These are phyloP conservation scores for Fraxinus sp. DNA, from an alignment of 305 asterid species.

Conservation along the genomic window DNA sequence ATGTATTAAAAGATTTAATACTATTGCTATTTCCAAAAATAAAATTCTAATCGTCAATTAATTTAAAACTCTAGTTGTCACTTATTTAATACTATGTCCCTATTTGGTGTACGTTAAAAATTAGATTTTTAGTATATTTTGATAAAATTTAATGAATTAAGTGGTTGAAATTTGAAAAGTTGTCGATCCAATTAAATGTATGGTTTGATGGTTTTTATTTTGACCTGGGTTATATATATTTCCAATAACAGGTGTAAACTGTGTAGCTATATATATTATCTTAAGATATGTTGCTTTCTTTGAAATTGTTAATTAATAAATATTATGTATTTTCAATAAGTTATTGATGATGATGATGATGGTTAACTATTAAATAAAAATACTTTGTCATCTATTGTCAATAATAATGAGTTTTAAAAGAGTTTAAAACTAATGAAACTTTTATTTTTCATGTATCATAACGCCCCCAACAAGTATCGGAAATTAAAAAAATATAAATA, in stretches of 20 bases:
- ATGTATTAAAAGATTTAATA: background rate
- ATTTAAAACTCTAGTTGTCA: background rate
- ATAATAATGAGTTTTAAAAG: background rate
- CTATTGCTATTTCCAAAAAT: background rate
- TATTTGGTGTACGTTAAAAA: background rate
- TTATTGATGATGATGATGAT: background rate
- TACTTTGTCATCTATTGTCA: background rate
- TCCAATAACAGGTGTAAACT: background rate
- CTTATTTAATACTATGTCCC: background rate
- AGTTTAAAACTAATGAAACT: background rate
- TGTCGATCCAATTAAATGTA: background rate
- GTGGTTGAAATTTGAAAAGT: background rate
- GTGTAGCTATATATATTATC: background rate
- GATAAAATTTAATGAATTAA: background rate
- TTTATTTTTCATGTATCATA: background rate
- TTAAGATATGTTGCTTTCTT: background rate
- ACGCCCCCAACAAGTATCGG: background rate
- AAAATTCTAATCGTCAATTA: background rate
- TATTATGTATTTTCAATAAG: background rate
- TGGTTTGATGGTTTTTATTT: background rate
- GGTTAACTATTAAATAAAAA: background rate
- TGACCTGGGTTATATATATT: background rate
- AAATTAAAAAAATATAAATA: background rate
- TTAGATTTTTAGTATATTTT: background rate
- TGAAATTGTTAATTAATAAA: background rate